Conservation (phyloP, 2,329 filamentous ascomycete genomes). For the Pleurostoma richardsiae region DNA sequence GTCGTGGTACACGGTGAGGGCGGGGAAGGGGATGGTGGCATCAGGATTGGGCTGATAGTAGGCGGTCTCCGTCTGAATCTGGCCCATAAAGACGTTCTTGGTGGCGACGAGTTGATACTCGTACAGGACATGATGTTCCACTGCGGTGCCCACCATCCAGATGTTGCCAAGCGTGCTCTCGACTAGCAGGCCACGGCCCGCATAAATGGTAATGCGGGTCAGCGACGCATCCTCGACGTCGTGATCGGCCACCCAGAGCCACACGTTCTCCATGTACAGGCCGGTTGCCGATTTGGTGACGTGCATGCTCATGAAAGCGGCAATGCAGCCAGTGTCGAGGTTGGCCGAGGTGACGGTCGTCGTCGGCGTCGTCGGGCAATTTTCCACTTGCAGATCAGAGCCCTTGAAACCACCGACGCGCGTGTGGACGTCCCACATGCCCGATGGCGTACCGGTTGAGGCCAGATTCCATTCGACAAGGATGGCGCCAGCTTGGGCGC, state of each 20-base stretch:
- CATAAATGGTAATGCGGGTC: conserved; percentile 16
- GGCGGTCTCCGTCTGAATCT: background rate
- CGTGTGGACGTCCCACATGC: conserved; percentile 72
- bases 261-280: conserved; percentile 43
- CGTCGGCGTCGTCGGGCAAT: conserved; percentile 53
- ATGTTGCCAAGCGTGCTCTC: conserved; percentile 30
- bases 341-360: conserved; percentile 16
- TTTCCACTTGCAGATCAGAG: conserved; percentile 60
- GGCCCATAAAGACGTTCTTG: conserved; percentile 8
- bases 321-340: conserved; percentile 19
- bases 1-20: conserved; percentile 31
- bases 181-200: conserved; percentile 25
- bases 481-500: conserved; percentile 60
- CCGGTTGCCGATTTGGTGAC: conserved; percentile 26
- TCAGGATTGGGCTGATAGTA: conserved; percentile 11
- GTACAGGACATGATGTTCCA: conserved; percentile 57
- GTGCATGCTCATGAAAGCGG: conserved; percentile 33
- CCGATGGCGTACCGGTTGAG: conserved; percentile 32
- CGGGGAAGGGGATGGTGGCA: conserved; percentile 45
- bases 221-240: background rate
- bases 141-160: conserved; percentile 56
- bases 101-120: conserved; percentile 58
- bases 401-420: conserved; percentile 68
- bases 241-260: conserved; percentile 34
- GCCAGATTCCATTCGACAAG: conserved; percentile 69